Evolutionary conservation across 1,284 basidiomycete species (phyloP).

Genomic region (Ceratobasidium sp.): DNA sequence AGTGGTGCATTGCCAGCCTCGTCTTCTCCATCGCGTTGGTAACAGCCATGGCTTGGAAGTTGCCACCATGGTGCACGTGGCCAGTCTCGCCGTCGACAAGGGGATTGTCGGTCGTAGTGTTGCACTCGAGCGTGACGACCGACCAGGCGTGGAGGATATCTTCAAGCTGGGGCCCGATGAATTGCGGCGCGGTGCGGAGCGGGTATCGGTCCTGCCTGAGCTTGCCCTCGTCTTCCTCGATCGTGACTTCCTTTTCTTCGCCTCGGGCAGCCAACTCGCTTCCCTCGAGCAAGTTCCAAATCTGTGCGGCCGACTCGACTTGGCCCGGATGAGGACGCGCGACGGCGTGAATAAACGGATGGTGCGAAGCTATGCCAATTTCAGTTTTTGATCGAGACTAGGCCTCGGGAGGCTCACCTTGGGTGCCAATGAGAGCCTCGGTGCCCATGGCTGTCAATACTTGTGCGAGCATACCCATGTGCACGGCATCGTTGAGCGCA

Average conservation of each 20-base stretch:
- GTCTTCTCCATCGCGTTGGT: conserved; percentile 90
- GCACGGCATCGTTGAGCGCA: conserved; percentile 73
- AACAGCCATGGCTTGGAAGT: conserved; percentile 87
- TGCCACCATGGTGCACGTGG: conserved; percentile 79
- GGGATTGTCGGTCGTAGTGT: conserved; percentile 83
- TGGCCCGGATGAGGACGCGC: conserved; percentile 89
- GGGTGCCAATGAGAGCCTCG: conserved; percentile 77
- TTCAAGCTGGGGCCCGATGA: conserved; percentile 85
- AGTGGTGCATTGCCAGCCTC: conserved; percentile 77
- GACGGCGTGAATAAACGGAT: conserved; percentile 78
- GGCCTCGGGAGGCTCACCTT: conserved; percentile 43
- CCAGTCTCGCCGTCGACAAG: conserved; percentile 71
- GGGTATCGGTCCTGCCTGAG: conserved; percentile 81
- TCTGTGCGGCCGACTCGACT: conserved; percentile 72
- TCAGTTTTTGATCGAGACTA: not conserved
- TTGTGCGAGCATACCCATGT: conserved; percentile 73
- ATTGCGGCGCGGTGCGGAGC: conserved; percentile 79
- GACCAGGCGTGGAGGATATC: conserved; percentile 72
- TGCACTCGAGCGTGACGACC: conserved; percentile 77
- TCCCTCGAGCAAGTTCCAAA: conserved; percentile 73
- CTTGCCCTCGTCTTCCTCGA: conserved; percentile 72
- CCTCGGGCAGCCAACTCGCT: conserved; percentile 68
- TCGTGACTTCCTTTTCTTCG: conserved; percentile 66
- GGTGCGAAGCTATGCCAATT: conserved; percentile 61
- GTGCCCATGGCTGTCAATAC: conserved; percentile 84